Evolutionary conservation across 2,329 filamentous ascomycete genomes (phyloP), one percentile per base, ranked within the genome.

Genomic region (Botryosphaeria dothidea): DNA sequence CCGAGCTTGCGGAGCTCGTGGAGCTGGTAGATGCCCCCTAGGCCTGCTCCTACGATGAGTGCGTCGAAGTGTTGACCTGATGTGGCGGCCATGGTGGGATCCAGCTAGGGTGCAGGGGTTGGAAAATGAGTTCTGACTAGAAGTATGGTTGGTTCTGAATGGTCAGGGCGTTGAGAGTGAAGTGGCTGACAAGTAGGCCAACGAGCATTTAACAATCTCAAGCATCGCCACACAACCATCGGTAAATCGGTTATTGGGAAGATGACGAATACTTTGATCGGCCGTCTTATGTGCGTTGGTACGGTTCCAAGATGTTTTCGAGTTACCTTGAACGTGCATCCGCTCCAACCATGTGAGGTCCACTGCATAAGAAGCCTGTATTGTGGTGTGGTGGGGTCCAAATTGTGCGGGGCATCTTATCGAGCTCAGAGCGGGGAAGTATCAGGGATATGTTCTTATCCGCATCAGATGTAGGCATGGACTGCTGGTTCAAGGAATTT

Each of bases 21-120:
- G 23, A 74, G 68, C 25, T 70, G 68, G 61, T 74, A 74, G 21
- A 73, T 65, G 13, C 73, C 73, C 7, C 69, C 69, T 45, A 75
- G 74, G 1, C 73, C 73, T 23, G 71, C 70, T 9, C 72, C 72
- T 7, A 74, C 69, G 9, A 75, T 66, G 3, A 74, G 60, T 11
- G 68, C 70, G 41, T 74, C 72, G 13, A 58, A 9, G 3, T 43
- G 34, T 17, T 58, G 54, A 11, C 17, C 54, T 9, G 21, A 19
- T 3, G 13, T 19, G 5, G 11, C 9, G 11, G 23, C 23, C 46
- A 49, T 49, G 46, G 9, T 17, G 21, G 13, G 17, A 27, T 27
- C 13, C 3, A 27, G 5, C 46, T 25, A 19, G 19, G 46, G n/a
- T n/a, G n/a, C n/a, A n/a, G n/a, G n/a, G n/a, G n/a, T n/a, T n/a